A percentile compares a stretch with the other conserved stretches of the same genome.
Evolutionary conservation across 352 stramenopile species (phyloP).

Genomic region (Hyphochytrium catenoides): DNA sequence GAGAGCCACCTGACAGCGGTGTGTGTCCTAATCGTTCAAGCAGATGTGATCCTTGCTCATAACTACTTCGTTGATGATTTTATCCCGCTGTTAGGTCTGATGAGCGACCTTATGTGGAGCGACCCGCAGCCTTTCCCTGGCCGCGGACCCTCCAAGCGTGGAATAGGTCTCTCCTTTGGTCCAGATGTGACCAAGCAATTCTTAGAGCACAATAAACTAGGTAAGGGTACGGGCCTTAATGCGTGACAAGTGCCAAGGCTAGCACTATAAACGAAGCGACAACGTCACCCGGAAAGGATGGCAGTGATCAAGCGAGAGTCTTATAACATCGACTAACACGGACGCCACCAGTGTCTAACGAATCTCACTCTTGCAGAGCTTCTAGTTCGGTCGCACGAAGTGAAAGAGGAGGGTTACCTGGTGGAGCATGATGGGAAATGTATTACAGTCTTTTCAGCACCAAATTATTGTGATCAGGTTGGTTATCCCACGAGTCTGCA

Average conservation of each 20-base stretch:
- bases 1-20: conserved; percentile 77
- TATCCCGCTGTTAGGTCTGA: conserved; percentile 18
- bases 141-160: conserved; percentile 78
- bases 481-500: too few species aligned
- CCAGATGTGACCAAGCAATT: conserved; percentile 92
- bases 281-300: too few species aligned
- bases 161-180: conserved; percentile 91
- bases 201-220: conserved; percentile 82
- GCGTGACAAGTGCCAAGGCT: too few species aligned
- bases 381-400: conserved; percentile 94
- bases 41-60: conserved; percentile 20
- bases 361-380: conserved; percentile 38
- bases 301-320: too few species aligned
- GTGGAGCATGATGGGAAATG: conserved; percentile 97
- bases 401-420: conserved; percentile 97
- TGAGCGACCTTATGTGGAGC: conserved; percentile 76
- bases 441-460: conserved; percentile 97
- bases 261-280: too few species aligned
- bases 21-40: conserved; percentile 3
- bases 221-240: too few species aligned
- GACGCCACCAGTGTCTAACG: too few species aligned
- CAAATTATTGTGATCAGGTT: conserved; percentile 98
- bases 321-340: too few species aligned
- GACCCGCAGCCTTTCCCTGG: conserved; percentile 92
- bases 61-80: conserved; percentile 1